Base-by-base conservation (phyloP, 2,329 filamentous ascomycete genomes). In the Pyrenophora graminea region DNA sequence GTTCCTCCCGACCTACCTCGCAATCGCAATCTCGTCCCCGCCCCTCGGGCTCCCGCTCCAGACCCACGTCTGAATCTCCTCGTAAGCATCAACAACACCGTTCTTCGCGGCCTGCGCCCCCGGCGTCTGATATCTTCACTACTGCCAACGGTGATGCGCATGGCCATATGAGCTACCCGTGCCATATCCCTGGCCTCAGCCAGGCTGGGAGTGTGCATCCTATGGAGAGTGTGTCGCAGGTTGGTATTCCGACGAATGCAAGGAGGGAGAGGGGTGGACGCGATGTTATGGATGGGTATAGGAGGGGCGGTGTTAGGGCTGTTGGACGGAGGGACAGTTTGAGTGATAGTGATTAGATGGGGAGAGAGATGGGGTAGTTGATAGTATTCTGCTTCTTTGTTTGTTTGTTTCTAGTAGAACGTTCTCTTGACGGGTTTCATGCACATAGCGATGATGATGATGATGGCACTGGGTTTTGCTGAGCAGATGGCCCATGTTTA, bases 151-250 rank as follows among this genome's bases (percentile, higher is more conserved):
- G 70, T 17, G 74, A 66, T 13, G 43, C 73, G 4, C 73, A 74
- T 0, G 80, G 81, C 8, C 82, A 80, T 10, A 82, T 81, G 67
- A 76, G 74, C 40, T 85, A 85, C 61, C 78, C 80, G 21, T 82
- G 82, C 68, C 77, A 82, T 7, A 81, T 85, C 41, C 81, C 82
- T 0, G 81, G 79, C 0, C 58, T 84, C 61, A 80, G 75, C 51
- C 52, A 56, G 31, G 69, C 69, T 0, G 68, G 62, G 25, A 74
- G 70, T 30, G 69, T 73, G 5, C 65, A 63, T 17, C 62, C 66
- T 1, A 64, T 66, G 37, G 72, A 75, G 53, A 74, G 72, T 44
- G 67, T 75, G 4, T 74, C 73, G 56, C 73, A 76, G 48, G 71
- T 71, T 21, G 74, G 72, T 32, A 71, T 52, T 2, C 64, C 62